Evolutionary conservation across 2,329 filamentous ascomycete species (phyloP), one percentile per base, ranked within the genome.

Genomic region (Aurifilum marmelostoma): DNA sequence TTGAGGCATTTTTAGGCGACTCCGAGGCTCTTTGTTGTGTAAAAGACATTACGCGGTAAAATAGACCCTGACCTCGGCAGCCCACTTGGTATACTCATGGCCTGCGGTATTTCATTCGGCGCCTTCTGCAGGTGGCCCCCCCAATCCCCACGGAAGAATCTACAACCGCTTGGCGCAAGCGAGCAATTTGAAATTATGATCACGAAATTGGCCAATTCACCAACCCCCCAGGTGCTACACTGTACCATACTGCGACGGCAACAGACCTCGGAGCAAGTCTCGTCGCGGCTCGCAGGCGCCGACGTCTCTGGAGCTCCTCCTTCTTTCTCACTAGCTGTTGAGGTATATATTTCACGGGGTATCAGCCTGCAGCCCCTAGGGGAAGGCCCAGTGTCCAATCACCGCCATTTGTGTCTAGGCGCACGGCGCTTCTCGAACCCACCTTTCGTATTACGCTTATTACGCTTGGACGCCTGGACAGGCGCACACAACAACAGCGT

Each of bases 391-490:
- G 24, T 37, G 59, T 27, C 34, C 59, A 61, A 61, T 61, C 59
- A 27, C 34, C 14, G 34, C 29, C 9, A 16, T 43, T 61, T 61
- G 37, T 24, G 24, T 62, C n/a, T 37, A 16, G 34, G 18, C 29
- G 16, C 34, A 62, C 32, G 16, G 27, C 58, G 29, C 32, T 43
- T 62, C 59, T 62, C 59, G 27, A 27, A 62, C 32, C 34, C 59
- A 41, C 59, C 59, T n/a, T 41, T 62, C 39, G 59, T 43, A 43
- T 62, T 62, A 34, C 16, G n/a, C 59, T 62, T 43, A 43, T 62
- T 62, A 34, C 16, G n/a, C 59, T 62, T 39, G 59, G 59, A 37
- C 58, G 18, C 8, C 43, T 62, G n/a, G 59, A 62, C 59, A 41
- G 59, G 59, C 39, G 59, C 34, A 39, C n/a, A 37, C n/a, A 62